A percentile compares a stretch with the other conserved stretches of the same genome.
Conservation (phyloP, 306 rosid genomes). For the Medicago arabica region DNA sequence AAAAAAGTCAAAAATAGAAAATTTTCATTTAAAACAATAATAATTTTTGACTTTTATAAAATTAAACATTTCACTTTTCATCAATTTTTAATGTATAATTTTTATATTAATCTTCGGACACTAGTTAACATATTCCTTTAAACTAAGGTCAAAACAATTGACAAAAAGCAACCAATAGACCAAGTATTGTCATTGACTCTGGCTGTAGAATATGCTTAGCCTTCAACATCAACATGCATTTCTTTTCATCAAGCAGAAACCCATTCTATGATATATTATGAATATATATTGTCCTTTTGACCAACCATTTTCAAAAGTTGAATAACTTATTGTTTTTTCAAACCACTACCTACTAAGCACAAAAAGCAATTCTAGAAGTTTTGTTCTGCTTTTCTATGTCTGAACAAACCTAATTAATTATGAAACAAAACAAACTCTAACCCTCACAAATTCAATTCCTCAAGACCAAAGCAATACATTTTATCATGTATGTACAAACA, state of each 20-base stretch:
- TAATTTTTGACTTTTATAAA: too few species aligned
- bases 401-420: too few species aligned
- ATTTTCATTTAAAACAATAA: too few species aligned
- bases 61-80: too few species aligned
- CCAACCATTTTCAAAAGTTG: conserved; percentile 6
- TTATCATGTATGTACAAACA: neutral
- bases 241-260: neutral
- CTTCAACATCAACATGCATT: neutral
- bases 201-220: neutral
- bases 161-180: neutral
- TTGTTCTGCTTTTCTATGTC: neutral
- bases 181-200: neutral
- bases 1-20: too few species aligned
- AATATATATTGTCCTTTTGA: neutral
- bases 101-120: too few species aligned
- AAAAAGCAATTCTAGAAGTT: neutral
- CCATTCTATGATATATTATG: neutral
- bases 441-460: neutral
- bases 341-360: neutral
- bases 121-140: too few species aligned
- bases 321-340: conserved; percentile 4
- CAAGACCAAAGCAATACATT: neutral
- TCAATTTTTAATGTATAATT: too few species aligned
- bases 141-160: neutral
- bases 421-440: neutral